Evolutionary conservation across 345 rosid genomes (phyloP).

Genomic region (Arabidopsis suecica): DNA sequence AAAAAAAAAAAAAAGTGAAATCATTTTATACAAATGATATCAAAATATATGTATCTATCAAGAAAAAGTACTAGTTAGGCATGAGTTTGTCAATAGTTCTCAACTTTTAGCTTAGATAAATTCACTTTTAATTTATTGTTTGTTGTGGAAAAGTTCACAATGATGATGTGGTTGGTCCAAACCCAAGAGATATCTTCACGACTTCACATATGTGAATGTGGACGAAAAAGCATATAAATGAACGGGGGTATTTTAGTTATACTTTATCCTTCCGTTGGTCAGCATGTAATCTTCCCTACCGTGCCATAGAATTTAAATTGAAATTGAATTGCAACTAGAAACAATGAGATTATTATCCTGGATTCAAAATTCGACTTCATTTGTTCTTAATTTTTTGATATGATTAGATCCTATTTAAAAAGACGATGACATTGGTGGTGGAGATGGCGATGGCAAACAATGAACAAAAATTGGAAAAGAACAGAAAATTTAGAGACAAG

Average conservation of each 20-base stretch:
- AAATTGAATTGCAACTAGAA: background rate
- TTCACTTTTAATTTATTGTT: background rate
- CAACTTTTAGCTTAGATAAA: background rate
- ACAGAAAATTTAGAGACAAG: background rate
- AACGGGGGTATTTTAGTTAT: background rate
- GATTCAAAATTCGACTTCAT: background rate
- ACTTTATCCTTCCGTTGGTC: background rate
- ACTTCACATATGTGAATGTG: constrained; percentile 2
- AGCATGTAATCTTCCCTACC: background rate
- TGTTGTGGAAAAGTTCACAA: background rate
- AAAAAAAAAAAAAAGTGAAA: no score
- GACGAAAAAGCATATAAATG: background rate
- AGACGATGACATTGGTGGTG: background rate
- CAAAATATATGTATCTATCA: constrained; percentile 14
- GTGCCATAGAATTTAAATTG: background rate
- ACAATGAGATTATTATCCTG: background rate
- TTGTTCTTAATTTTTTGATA: no score
- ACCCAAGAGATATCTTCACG: constrained; percentile 6
- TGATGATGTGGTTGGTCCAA: constrained; percentile 9
- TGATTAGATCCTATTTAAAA: background rate
- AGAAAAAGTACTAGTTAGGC: constrained; percentile 16
- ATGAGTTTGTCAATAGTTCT: background rate
- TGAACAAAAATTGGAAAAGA: background rate
- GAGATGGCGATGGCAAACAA: background rate
- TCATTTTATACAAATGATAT: background rate